Evolutionary conservation across 2,329 filamentous ascomycete species (phyloP), one percentile per base, ranked within the genome.

Genomic region (Bipolaris cookei): DNA sequence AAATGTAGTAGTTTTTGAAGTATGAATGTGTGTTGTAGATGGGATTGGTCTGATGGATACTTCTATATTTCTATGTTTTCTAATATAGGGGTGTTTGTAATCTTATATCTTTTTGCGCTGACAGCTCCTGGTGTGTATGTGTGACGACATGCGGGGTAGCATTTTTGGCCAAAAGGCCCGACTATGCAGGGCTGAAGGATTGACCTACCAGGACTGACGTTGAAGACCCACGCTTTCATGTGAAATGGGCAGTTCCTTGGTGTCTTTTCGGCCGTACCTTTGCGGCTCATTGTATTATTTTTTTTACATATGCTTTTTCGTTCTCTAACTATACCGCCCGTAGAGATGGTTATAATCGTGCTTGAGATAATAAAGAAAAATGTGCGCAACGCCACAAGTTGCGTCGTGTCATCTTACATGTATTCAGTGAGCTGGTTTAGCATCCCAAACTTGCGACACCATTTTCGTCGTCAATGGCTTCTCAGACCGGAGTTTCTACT

Each of bases 141-240:
- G 32, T 45, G 52, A 55, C 52, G 52, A 51, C 52, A 55, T 55
- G 52, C 39, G 52, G 52, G 52, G 52, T 55, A 38, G 38, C 39
- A 51, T 23, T 23, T 37, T 14, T 34, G 16, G 16, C 18, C 16
- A 55, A 10, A 55, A 55, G 52, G 52, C 21, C 52, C 52, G 52
- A 55, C 35, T 55, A 13, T 20, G 38, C 38, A 30, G 30, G 18
- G n/a, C 30, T 47, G 20, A 30, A n/a, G 41, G 21, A 14, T 30
- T 16, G 41, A 13, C 41, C 41, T 14, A 25, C 41, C 6, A 28
- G 3, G 6, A 10, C 41, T 44, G 41, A 44, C 41, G 41, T 44
- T 28, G 21, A 30, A 44, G 41, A 44, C 41, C 23, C 23, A 30
- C 23, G 23, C 23, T 28, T n/a, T 4, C 25, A 10, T 8, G n/a